Base-by-base conservation (phyloP, 306 rosid genomes). In the Abrus precatorius region DNA sequence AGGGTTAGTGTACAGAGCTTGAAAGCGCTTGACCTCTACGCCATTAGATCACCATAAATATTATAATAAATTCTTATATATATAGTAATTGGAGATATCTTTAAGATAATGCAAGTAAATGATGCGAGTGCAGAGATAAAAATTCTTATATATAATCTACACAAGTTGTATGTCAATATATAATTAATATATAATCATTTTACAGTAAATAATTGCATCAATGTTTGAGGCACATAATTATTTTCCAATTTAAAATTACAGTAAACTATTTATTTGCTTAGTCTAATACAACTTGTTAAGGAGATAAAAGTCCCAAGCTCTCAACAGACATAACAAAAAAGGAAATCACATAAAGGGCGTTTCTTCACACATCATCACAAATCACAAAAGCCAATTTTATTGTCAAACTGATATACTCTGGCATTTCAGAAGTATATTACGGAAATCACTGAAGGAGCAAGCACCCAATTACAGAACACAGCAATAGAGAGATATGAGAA, bases 1-100 rank as follows among this genome's bases (percentile, higher is more conserved):
- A 53, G 32, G 77, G 10, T 60, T 34, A 71, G 27, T 57, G 4
- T 43, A 55, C 13, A 56, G 69, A 67, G 67, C 68, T 12, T 54
- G 57, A 33, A 30, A 54, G 33, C 66, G 54, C 40, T 36, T 36
- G 36, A 78, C 75, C 64, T 43, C 10, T 11, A 11, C 5, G n/a
- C 45, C 40, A 12, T 40, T 13, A 28, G 50, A 62, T 11, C 47
- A 11, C 57, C 48, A 7, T 66, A 41, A 75, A 67, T 33, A 61
- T 20, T 55, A 57, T 53, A 78, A 40, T 53, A 28, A 50, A 54
- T 41, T 40, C 30, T 9, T 2, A 34, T 47, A 54, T 68, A 68
- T 78, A 33, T 41, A 36, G n/a, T 53, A 11, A 3, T 7, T 7
- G 55, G 4, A 4, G 13, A 74, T n/a, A 59, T 74, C 43, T 43